Percentiles rank a stretch among this genome's conserved stretches.
phyloP scores from a whole-genome alignment of 139 green algal genomes.

The Eudorina sp. region DNA sequence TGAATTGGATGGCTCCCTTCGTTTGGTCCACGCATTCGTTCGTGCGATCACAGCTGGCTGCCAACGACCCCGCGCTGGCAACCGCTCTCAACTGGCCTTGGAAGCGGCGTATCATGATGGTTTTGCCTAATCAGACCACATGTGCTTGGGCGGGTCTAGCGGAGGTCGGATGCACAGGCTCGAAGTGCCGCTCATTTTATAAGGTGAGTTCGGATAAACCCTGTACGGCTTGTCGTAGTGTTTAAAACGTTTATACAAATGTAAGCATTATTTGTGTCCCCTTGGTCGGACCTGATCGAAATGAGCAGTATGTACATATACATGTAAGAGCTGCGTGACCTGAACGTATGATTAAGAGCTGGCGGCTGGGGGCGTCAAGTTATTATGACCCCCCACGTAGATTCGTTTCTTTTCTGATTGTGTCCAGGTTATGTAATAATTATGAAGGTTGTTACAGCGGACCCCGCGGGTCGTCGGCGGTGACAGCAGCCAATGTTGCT shows the following conservation, averaged over 20 bases:
- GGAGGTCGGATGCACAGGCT: neutral
- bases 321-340: too few relatives aligned
- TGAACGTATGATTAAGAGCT: too few relatives aligned
- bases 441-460: too few relatives aligned
- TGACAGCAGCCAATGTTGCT: too few relatives aligned
- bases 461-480: too few relatives aligned
- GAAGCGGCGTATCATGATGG: neutral
- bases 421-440: too few relatives aligned
- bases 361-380: too few relatives aligned
- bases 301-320: too few relatives aligned
- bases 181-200: neutral
- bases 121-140: neutral
- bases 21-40: neutral
- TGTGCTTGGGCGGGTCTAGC: slow-evolving; percentile 10
- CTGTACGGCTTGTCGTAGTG: too few relatives aligned
- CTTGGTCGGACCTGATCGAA: neutral
- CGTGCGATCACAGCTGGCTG: neutral
- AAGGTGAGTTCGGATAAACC: neutral
- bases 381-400: too few relatives aligned
- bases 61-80: neutral
- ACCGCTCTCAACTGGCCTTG: neutral
- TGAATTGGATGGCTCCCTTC: too few relatives aligned
- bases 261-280: neutral
- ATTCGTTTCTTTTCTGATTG: too few relatives aligned
- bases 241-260: neutral